These are phyloP conservation scores for Fusarium brevicatenulatum DNA, from an alignment of 2,329 filamentous ascomycete genomes.

Conservation along the genomic window DNA sequence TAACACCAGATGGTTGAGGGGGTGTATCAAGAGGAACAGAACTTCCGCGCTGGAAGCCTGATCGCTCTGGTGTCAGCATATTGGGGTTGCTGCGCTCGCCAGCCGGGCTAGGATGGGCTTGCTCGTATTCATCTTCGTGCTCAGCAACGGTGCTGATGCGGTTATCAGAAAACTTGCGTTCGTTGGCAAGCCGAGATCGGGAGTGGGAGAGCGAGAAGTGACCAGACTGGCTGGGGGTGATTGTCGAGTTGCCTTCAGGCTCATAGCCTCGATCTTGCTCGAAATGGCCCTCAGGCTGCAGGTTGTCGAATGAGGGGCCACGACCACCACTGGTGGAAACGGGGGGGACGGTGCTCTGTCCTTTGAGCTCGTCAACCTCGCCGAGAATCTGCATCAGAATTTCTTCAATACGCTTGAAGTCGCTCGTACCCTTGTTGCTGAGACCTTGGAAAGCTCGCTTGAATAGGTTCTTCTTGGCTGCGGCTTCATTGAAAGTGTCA, in stretches of 20 bases:
- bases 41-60: slow-evolving; percentile 57
- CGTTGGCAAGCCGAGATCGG: slow-evolving; percentile 57
- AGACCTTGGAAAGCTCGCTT: slow-evolving; percentile 91
- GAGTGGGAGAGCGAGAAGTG: slow-evolving; percentile 72
- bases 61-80: slow-evolving; percentile 70
- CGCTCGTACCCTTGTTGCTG: slow-evolving; percentile 86
- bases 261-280: slow-evolving; percentile 82
- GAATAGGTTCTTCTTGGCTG: slow-evolving; percentile 92
- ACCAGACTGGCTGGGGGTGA: slow-evolving; percentile 78
- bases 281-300: slow-evolving; percentile 70
- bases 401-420: slow-evolving; percentile 87
- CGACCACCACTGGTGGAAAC: slow-evolving; percentile 59
- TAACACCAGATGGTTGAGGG: slow-evolving; percentile 59
- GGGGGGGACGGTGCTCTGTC: slow-evolving; percentile 60
- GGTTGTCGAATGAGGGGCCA: slow-evolving; percentile 73
- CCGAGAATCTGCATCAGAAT: slow-evolving; percentile 92
- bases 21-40: slow-evolving; percentile 68
- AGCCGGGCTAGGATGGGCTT: slow-evolving; percentile 61
- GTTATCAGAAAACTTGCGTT: slow-evolving; percentile 74
- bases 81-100: slow-evolving; percentile 56
- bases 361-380: slow-evolving; percentile 88
- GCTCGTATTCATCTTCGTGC: slow-evolving; percentile 76
- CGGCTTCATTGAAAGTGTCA: slow-evolving; percentile 64
- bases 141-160: slow-evolving; percentile 92
- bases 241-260: slow-evolving; percentile 79